Evolutionary conservation across 1,284 basidiomycete genomes (phyloP), one percentile per base, ranked within the genome.

Genomic region (Pseudozyma sp.): DNA sequence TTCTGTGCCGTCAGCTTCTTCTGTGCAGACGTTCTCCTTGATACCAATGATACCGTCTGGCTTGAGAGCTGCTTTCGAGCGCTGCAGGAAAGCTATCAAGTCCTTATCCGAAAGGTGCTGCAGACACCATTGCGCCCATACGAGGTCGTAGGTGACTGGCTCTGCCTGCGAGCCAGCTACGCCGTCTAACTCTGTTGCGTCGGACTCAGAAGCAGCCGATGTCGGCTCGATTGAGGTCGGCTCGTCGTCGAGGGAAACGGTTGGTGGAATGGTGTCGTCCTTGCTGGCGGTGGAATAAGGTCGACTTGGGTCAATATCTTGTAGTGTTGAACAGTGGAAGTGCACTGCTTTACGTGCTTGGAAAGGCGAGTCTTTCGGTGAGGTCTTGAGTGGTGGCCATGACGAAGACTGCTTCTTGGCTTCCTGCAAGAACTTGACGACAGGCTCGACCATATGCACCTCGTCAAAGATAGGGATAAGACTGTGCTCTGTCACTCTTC

Each of bases 51-150:
- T 61, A 13, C 83, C 83, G 6, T 40, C 38, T n/a, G 56, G n/a
- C 52, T 76, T 76, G 47, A 85, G 78, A 3, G 76, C 70, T 3
- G 51, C 62, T 43, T 77, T 72, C 9, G 82, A 77, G 0, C 78
- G 71, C 16, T 69, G 43, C 9, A 85, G 71, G 50, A 85, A 85
- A 12, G 61, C 48, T 48, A 82, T 58, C 54, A 85, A 64, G 56
- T 85, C 83, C 40, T 65, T 61, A 58, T 85, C 83, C 35, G 80
- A 82, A 14, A 84, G 68, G 45, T 85, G 83, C 68, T 85, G 83
- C 36, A 84, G 56, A 45, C 80, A 83, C 83, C 83, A 85, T 47
- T 85, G 83, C 43, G 76, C 76, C 80, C 82, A 80, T 7, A 85
- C 69, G 14, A 84, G 70, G 45, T 85, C 83, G 59, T 77, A 85